Evolutionary conservation across 2,329 filamentous ascomycete genomes (phyloP).

Genomic region (Arthrobotrys sinensis): DNA sequence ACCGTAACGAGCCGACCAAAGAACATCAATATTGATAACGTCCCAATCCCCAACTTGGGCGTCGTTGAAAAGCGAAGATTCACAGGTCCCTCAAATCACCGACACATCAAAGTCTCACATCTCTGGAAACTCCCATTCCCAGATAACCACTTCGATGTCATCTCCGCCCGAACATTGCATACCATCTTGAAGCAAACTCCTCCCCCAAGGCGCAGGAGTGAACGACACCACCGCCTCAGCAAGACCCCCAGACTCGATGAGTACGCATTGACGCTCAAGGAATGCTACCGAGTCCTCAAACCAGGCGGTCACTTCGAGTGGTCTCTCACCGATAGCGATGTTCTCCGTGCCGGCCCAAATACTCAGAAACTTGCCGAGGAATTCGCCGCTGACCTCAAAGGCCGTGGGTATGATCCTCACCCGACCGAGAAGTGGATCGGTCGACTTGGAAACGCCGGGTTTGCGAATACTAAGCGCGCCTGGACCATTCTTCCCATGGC

Average conservation of each 20-base stretch:
- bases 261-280: conserved; percentile 85
- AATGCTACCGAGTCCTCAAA: conserved; percentile 92
- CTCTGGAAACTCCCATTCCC: conserved; percentile 88
- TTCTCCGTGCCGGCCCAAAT: conserved; percentile 85
- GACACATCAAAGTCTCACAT: conserved; percentile 82
- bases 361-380: conserved; percentile 89
- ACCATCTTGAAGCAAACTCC: conserved; percentile 81
- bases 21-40: conserved; percentile 76
- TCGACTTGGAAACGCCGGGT: conserved; percentile 81
- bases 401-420: conserved; percentile 87
- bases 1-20: conserved; percentile 83
- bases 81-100: conserved; percentile 88
- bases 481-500: conserved; percentile 94
- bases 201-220: conserved; percentile 66
- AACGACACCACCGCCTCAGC: conserved; percentile 50
- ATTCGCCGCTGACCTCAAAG: conserved; percentile 90
- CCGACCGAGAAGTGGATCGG: conserved; percentile 86
- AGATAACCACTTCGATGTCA: conserved; percentile 87
- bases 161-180: conserved; percentile 90
- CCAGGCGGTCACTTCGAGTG: conserved; percentile 95
- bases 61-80: conserved; percentile 61
- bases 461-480: conserved; percentile 83
- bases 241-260: conserved; percentile 76
- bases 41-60: conserved; percentile 45
- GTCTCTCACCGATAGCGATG: conserved; percentile 87